phyloP scores from a whole-genome alignment of 108 stramenopile species.

The Fistulifera pelliculosa region DNA sequence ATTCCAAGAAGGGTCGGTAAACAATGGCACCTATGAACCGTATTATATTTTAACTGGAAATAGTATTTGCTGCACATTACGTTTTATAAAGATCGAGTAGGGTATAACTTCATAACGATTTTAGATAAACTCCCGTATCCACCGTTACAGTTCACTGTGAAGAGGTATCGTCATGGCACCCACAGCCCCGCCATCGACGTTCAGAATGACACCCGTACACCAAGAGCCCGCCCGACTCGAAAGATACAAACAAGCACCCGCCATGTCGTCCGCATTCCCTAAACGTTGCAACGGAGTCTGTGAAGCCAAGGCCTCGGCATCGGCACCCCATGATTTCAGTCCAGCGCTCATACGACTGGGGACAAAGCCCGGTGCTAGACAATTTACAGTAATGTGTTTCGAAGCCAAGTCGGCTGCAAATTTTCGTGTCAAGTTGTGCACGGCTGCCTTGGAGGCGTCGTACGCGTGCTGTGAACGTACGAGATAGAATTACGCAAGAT shows the following conservation, averaged over 20 bases:
- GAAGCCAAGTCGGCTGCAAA: constrained; percentile 80
- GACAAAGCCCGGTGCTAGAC: constrained; percentile 86
- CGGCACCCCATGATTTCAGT: constrained; percentile 46
- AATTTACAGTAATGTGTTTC: constrained; percentile 82
- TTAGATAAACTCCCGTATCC: background rate
- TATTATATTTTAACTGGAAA: too few relatives aligned
- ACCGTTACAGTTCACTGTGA: constrained; percentile 36
- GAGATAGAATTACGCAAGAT: too few relatives aligned
- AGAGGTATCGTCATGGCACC: constrained; percentile 72
- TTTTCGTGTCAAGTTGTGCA: constrained; percentile 86
- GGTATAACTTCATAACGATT: too few relatives aligned
- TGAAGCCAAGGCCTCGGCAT: constrained; percentile 6
- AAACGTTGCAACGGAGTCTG: constrained; percentile 71
- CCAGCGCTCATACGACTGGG: constrained; percentile 79
- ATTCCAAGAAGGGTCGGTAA: too few relatives aligned
- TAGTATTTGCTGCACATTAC: too few relatives aligned
- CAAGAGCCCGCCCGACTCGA: constrained; percentile 71
- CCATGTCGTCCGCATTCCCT: constrained; percentile 88
- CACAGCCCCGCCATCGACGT: constrained; percentile 87
- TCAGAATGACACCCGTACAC: constrained; percentile 79
- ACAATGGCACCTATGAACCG: too few relatives aligned
- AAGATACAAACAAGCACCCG: constrained; percentile 80
- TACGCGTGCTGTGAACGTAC: too few relatives aligned
- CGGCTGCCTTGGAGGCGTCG: constrained; percentile 88
- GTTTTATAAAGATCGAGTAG: too few relatives aligned